phyloP scores from a whole-genome alignment of 2,329 filamentous ascomycete genomes.

The Colletotrichum australisinense region DNA sequence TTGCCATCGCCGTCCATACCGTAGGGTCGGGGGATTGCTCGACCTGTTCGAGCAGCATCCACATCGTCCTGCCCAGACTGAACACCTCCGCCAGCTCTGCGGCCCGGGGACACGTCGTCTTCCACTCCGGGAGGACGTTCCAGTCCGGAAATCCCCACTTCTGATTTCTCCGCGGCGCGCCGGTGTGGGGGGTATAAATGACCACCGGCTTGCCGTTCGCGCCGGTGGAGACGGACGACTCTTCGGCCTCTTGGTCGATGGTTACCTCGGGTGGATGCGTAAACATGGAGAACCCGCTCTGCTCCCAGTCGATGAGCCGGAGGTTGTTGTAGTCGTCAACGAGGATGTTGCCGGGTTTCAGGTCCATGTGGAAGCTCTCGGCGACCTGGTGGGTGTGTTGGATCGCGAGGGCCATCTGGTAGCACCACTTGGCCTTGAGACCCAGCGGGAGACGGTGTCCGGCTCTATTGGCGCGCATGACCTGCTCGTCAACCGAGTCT shows the following conservation, averaged over 20 bases:
- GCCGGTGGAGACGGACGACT: neutral
- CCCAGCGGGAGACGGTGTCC: slow-evolving; percentile 27
- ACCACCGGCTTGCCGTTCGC: slow-evolving; percentile 7
- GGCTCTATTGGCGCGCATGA: slow-evolving; percentile 31
- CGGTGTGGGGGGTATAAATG: slow-evolving; percentile 34
- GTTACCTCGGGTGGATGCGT: slow-evolving; percentile 37
- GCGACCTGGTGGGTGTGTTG: slow-evolving; percentile 38
- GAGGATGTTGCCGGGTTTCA: slow-evolving; percentile 45
- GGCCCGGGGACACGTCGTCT: slow-evolving; percentile 34
- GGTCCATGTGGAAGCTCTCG: slow-evolving; percentile 43
- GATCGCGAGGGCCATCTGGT: slow-evolving; percentile 39
- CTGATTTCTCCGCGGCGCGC: slow-evolving; percentile 32
- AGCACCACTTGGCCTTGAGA: slow-evolving; percentile 40
- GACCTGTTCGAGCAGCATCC: slow-evolving; percentile 38
- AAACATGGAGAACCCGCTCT: slow-evolving; percentile 39
- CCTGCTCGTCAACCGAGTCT: slow-evolving; percentile 33
- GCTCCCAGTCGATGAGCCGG: slow-evolving; percentile 42
- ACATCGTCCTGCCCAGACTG: slow-evolving; percentile 37
- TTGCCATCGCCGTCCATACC: slow-evolving; percentile 19
- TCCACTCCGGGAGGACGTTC: slow-evolving; percentile 38
- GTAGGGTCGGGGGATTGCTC: slow-evolving; percentile 29
- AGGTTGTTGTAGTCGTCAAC: slow-evolving; percentile 36
- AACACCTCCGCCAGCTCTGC: slow-evolving; percentile 39
- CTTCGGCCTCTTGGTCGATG: slow-evolving; percentile 33
- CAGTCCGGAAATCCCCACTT: slow-evolving; percentile 33